Conservation (phyloP, 2,329 filamentous ascomycete genomes). For the Hymenoscyphus albidus region DNA sequence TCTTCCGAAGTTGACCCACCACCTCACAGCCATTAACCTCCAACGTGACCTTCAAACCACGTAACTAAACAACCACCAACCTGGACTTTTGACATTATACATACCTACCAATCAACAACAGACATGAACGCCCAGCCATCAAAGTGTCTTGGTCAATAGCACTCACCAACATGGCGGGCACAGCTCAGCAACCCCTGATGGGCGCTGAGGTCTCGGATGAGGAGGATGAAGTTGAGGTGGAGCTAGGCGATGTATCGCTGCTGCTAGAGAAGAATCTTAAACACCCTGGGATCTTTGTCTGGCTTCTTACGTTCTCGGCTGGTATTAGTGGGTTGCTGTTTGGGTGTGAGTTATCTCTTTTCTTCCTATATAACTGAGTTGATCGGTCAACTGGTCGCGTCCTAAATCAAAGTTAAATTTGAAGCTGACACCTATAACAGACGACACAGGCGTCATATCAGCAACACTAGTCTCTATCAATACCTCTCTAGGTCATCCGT, state of each 20-base stretch:
- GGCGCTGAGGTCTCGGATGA: constrained; percentile 14
- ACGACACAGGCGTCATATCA: constrained; percentile 54
- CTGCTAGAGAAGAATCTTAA: constrained; percentile 31
- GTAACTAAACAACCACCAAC: no score
- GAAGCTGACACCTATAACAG: constrained; percentile 17
- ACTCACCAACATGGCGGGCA: constrained; percentile 28
- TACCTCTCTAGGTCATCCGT: constrained; percentile 50
- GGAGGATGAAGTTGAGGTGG: constrained; percentile 18
- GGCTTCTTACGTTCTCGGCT: constrained; percentile 60
- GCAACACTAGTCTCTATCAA: constrained; percentile 63
- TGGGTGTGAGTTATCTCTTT: constrained; percentile 50
- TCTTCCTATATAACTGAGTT: not conserved
- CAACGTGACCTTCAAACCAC: no score
- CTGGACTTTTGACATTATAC: no score
- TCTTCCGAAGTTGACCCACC: no score
- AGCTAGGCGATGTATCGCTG: constrained; percentile 25
- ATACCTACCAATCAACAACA: no score
- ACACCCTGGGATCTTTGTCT: constrained; percentile 48
- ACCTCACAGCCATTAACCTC: no score
- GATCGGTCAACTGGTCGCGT: no score
- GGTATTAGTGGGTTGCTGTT: constrained; percentile 66
- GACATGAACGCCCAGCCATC: not conserved
- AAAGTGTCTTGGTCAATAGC: constrained; percentile 18
- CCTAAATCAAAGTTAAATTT: no score
- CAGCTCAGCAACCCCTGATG: constrained; percentile 32